Base-by-base conservation (phyloP, 139 green algal species). In the Astrephomene gubernaculifera region DNA sequence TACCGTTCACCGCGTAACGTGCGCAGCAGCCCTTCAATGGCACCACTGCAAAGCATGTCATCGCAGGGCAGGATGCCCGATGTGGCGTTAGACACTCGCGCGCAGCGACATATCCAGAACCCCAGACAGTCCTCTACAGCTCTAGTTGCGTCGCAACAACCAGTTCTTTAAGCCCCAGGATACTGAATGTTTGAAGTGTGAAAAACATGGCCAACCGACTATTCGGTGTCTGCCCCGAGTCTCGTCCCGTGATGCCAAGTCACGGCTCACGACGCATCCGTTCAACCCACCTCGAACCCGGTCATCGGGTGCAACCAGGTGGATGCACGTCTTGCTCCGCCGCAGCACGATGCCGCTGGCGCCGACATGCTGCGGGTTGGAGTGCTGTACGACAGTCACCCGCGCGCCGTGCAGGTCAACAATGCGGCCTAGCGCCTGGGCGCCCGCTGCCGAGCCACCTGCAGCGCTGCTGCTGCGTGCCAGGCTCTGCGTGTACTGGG, bases 21-120 rank as follows among this genome's bases (percentile, higher is more conserved):
- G 33, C 63, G 14, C 29, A 29, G 43, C 63, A 64, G 33, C 78
- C 78, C 31, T 65, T 74, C 1, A 84, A 31, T 2, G 78, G 61
- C 0, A 84, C 43, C 43, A 84, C 78, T 84, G 78, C 78, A 60
- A 54, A 35, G n/a, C n/a, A n/a, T n/a, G 68, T n/a, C 57, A 65
- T 41, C 4, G 71, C 12, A 64, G 1, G 6, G 44, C 5, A 79
- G 44, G n/a, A n/a, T n/a, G n/a, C n/a, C n/a, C n/a, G n/a, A n/a
- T n/a, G n/a, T n/a, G n/a, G n/a, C n/a, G n/a, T n/a, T n/a, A n/a
- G n/a, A n/a, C n/a, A n/a, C n/a, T n/a, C n/a, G n/a, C n/a, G n/a
- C n/a, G n/a, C n/a, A n/a, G n/a, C n/a, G n/a, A n/a, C n/a, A n/a
- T n/a, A n/a, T n/a, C n/a, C n/a, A n/a, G n/a, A n/a, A n/a, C n/a